phyloP scores from a whole-genome alignment of 306 rosid species.

The Trifolium repens region DNA sequence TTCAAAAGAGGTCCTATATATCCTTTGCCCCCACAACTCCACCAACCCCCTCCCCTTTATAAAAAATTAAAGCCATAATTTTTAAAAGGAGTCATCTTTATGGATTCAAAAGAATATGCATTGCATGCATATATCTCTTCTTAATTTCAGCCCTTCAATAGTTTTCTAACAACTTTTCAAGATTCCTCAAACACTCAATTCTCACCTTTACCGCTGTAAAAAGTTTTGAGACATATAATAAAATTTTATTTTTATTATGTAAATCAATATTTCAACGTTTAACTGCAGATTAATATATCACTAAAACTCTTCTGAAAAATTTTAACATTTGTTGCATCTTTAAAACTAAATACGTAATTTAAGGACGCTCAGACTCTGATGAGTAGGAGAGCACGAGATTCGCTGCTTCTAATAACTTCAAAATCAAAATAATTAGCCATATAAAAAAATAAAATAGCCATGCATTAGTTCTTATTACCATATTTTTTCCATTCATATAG shows the following conservation, averaged over 20 bases:
- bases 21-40: slow-evolving; percentile 69
- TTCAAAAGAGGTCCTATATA: slow-evolving; percentile 51
- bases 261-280: background rate
- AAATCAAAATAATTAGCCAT: slow-evolving; percentile 29
- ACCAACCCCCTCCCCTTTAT: slow-evolving; percentile 42
- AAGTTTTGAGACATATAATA: background rate
- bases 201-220: slow-evolving; percentile 45
- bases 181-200: slow-evolving; percentile 55
- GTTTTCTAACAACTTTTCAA: slow-evolving; percentile 55
- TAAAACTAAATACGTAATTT: background rate
- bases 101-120: slow-evolving; percentile 72
- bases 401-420: background rate
- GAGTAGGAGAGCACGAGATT: too few relatives aligned
- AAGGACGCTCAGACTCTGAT: too few relatives aligned
- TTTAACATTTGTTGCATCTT: background rate
- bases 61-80: slow-evolving; percentile 55
- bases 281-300: background rate
- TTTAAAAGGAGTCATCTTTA: slow-evolving; percentile 62
- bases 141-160: slow-evolving; percentile 37
- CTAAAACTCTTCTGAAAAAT: background rate
- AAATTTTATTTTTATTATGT: background rate
- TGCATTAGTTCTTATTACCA: background rate
- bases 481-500: slow-evolving; percentile 6
- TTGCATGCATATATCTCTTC: slow-evolving; percentile 44
- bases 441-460: background rate